Evolutionary conservation across 805 yeast genomes (phyloP), one percentile per base, ranked within the genome.

Genomic region (Yamadazyma sp.): DNA sequence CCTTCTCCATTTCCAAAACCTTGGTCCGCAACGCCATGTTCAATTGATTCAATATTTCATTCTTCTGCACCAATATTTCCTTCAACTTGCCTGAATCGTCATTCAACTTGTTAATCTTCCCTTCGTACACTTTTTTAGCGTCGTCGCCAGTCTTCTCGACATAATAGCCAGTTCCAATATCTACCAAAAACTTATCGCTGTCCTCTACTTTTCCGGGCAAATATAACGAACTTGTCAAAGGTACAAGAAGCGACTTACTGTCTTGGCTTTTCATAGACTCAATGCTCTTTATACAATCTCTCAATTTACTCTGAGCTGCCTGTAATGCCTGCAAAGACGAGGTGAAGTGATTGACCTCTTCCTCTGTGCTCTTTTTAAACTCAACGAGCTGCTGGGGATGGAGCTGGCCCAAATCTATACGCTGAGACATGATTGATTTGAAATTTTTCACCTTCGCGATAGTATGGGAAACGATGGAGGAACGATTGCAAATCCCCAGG

Each of bases 91-190:
- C 73, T 5, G 86, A 72, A 58, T 93, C 96, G 44, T 73, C 74
- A 41, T 71, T 78, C 52, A 91, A 64, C 46, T 91, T 90, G 17
- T 65, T 65, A 40, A 89, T 77, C 60, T 93, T 88, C 40, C 68
- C 72, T 42, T 81, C 75, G 59, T 87, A 91, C 53, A 88, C 91
- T 38, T 58, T 60, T 44, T 77, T 67, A 1, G 96, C 83, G 32
- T 84, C 88, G 6, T 66, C 64, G 0, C 78, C 76, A 33, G 60
- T 60, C 61, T 93, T 93, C 55, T 88, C 96, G 12, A 89, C 90
- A 56, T 76, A 93, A 57, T 93, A 93, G 2, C 98, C 98, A 0
- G 99, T 93, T 23, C 99, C 99, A 17, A 93, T 82, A 56, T 93
- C 99, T 7, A 93, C 96, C 57, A 93, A 69, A 52, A 83, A 93